Evolutionary conservation across 1,284 basidiomycete genomes (phyloP).

Genomic region (Ustilago trichophora): DNA sequence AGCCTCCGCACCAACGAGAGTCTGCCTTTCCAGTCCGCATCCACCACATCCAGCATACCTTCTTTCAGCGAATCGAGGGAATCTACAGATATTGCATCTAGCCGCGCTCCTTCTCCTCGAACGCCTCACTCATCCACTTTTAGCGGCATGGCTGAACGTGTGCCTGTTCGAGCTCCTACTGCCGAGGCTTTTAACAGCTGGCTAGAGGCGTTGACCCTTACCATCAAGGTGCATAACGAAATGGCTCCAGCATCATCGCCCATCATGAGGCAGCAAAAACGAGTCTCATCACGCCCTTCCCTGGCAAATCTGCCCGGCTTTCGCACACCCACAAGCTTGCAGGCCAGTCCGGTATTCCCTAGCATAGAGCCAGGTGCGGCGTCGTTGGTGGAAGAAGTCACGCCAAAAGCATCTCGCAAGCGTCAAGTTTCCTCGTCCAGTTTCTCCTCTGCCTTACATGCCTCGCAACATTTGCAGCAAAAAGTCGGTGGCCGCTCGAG

Average conservation of each 20-base stretch:
- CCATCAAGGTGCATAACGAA: slow-evolving; percentile 22
- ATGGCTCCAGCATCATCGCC: neutral
- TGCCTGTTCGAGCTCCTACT: slow-evolving; percentile 7
- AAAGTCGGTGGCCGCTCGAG: neutral
- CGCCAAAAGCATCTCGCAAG: slow-evolving; percentile 19
- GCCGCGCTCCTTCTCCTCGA: slow-evolving; percentile 12
- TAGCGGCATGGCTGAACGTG: neutral
- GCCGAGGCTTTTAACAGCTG: slow-evolving; percentile 2
- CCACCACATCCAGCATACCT: neutral
- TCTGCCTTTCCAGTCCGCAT: neutral
- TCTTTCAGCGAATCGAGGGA: slow-evolving; percentile 6
- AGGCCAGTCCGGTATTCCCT: slow-evolving; percentile 1
- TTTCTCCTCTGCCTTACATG: slow-evolving; percentile 2
- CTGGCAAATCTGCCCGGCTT: slow-evolving; percentile 26
- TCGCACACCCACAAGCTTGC: slow-evolving; percentile 5
- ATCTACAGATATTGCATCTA: slow-evolving; percentile 7
- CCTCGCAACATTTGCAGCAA: slow-evolving; percentile 4
- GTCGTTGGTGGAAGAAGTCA: slow-evolving; percentile 2
- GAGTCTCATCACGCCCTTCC: slow-evolving; percentile 3
- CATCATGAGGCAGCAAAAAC: neutral
- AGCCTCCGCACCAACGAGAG: neutral
- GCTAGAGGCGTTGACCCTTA: slow-evolving; percentile 19
- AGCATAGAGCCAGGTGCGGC: neutral
- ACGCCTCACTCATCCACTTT: slow-evolving; percentile 11
- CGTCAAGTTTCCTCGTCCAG: slow-evolving; percentile 9